Evolutionary conservation across 352 stramenopile species (phyloP), one percentile per base, ranked within the genome.

Genomic region (Pythium coloratum): DNA sequence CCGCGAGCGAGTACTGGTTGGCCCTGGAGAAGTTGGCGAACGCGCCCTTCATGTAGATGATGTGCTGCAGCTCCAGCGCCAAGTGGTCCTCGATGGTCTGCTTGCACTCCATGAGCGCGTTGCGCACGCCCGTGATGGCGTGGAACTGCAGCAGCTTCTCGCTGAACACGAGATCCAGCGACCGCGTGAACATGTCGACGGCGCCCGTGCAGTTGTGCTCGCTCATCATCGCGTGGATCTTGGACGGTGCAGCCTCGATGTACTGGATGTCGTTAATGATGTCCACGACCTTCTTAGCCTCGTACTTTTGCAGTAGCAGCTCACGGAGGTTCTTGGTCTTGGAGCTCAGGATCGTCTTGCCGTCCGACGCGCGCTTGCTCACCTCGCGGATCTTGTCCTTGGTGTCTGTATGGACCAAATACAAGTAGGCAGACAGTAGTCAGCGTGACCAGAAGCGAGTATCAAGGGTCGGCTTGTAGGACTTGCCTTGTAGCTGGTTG

Each of bases 241-340:
- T 90, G 51, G 36, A 66, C 6, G 86, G 85, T 12, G 87, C 84
- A 0, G 81, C 77, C 62, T 92, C 82, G 24, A 95, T 91, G 67
- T 80, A 87, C 69, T 95, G 81, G 53, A 95, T 94, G 55, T 94
- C 83, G 54, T 91, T 81, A 66, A 95, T 92, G 56, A 94, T 84
- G 33, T 90, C 83, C 54, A 95, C 79, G 44, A 94, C 81, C 71
- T 91, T 93, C 54, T 91, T 91, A 16, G 84, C 84, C 53, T 93
- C 84, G 67, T 92, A 91, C 53, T 95, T 92, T 42, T 91, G 84
- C 9, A 91, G 73, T 38, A 95, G 59, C 36, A 95, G 69, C 62
- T 95, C 84, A 1, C 83, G 81, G 33, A 95, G 49, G 66, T 91
- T 94, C 51, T 90, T 92, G 33, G 85, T 94, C 76, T 94, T 95